These are phyloP conservation scores for Haberlea rhodopensis DNA, from an alignment of 257 asterid species.

Conservation along the genomic window DNA sequence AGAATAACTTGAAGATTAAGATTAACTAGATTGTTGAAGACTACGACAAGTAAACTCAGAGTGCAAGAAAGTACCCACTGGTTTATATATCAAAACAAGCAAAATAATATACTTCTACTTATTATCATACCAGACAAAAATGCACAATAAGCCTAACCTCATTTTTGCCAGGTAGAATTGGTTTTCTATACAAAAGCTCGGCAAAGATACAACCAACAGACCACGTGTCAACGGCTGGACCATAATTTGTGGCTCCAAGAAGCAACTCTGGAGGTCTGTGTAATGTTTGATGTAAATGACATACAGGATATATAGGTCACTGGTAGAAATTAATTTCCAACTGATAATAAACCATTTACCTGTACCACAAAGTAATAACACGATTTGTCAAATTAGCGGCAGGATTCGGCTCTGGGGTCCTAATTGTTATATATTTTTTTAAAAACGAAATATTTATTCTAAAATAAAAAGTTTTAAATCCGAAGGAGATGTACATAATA, in stretches of 20 bases:
- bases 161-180: slow-evolving; percentile 78
- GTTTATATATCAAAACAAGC: slow-evolving; percentile 21
- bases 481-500: too few relatives aligned
- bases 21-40: slow-evolving; percentile 19
- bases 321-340: slow-evolving; percentile 5
- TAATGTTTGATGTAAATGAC: background rate
- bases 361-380: slow-evolving; percentile 94
- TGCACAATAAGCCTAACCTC: slow-evolving; percentile 58
- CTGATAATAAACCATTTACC: slow-evolving; percentile 49
- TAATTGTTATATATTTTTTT: too few relatives aligned
- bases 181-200: slow-evolving; percentile 82
- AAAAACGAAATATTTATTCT: too few relatives aligned
- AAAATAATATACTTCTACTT: slow-evolving; percentile 16
- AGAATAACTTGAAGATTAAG: slow-evolving; percentile 6
- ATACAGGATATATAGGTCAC: background rate
- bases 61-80: background rate
- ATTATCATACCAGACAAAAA: background rate
- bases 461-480: too few relatives aligned
- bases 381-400: slow-evolving; percentile 94
- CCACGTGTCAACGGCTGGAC: slow-evolving; percentile 99
- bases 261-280: slow-evolving; percentile 94
- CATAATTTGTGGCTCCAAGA: slow-evolving; percentile 95
- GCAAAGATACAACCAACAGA: slow-evolving; percentile 98
- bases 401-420: too few relatives aligned
- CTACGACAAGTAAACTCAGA: slow-evolving; percentile 8